Percentiles rank a stretch among this genome's conserved stretches.
These are phyloP conservation scores for Nakataea oryzae DNA, from an alignment of 2,329 filamentous ascomycete species.

Conservation along the genomic window DNA sequence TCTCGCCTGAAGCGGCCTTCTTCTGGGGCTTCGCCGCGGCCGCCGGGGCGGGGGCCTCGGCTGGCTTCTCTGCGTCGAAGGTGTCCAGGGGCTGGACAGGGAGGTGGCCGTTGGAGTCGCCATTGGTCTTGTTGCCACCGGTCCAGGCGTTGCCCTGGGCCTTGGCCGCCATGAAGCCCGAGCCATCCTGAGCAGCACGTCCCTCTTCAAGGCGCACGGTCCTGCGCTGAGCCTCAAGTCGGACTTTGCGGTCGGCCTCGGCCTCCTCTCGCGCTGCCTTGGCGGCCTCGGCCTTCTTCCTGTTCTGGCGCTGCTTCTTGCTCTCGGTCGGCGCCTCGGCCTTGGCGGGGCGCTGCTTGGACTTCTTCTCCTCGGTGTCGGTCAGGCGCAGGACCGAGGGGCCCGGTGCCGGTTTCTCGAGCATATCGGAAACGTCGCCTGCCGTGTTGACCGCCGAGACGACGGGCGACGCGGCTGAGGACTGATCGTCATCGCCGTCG, in stretches of 20 bases:
- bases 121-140: constrained; percentile 18
- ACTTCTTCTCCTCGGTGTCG: constrained; percentile 40
- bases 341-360: constrained; percentile 52
- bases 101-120: constrained; percentile 23
- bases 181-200: constrained; percentile 72
- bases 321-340: constrained; percentile 54
- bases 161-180: constrained; percentile 37
- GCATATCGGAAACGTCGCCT: constrained; percentile 81
- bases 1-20: constrained; percentile 21
- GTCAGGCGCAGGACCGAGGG: constrained; percentile 73
- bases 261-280: constrained; percentile 66
- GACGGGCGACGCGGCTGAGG: constrained; percentile 52
- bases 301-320: constrained; percentile 94
- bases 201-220: constrained; percentile 74
- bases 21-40: constrained; percentile 16
- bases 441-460: constrained; percentile 39
- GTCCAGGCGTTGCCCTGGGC: constrained; percentile 26
- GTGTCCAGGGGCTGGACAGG: constrained; percentile 47
- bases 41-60: constrained; percentile 8
- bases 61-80: constrained; percentile 26
- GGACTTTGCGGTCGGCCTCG: constrained; percentile 65
- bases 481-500: constrained; percentile 74
- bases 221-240: constrained; percentile 76
- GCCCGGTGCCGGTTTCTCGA: constrained; percentile 58
- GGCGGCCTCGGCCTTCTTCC: constrained; percentile 73